Conservation (phyloP, 805 yeast genomes). For the Nakazawaea siamensis region DNA sequence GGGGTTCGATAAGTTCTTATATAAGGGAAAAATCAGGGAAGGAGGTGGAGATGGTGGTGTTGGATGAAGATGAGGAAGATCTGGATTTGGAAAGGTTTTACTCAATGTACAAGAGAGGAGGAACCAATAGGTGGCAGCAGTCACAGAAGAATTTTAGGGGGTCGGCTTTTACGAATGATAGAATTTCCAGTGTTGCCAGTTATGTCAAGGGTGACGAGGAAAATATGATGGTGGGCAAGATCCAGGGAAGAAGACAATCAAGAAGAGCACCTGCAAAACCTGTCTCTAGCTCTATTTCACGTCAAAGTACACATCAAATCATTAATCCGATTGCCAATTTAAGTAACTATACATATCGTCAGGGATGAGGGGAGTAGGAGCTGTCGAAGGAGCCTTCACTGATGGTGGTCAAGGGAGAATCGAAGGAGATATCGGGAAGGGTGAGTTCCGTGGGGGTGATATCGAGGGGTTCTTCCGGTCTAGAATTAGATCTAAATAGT, state of each 20-base stretch:
- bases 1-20: constrained; percentile 8
- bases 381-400: constrained; percentile 21
- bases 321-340: too few species aligned
- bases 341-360: too few species aligned
- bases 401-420: constrained; percentile 21
- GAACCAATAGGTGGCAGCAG: neutral
- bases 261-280: too few species aligned
- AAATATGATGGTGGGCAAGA: constrained; percentile 5
- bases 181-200: constrained; percentile 4
- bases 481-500: constrained; percentile 17
- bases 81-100: constrained; percentile 8
- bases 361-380: too few species aligned
- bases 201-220: constrained; percentile 5
- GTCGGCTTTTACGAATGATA: too few species aligned
- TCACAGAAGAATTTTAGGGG: too few species aligned
- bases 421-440: constrained; percentile 4
- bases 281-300: too few species aligned
- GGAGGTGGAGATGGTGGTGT: constrained; percentile 1
- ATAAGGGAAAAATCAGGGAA: constrained; percentile 6
- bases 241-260: constrained; percentile 1
- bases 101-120: constrained; percentile 7
- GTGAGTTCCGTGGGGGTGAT: constrained; percentile 7
- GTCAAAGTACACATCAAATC: too few species aligned
- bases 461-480: too few species aligned
- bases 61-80: constrained; percentile 5